Base-by-base conservation (phyloP, 306 rosid species). In the barrel medic (Medicago truncatula) region DNA sequence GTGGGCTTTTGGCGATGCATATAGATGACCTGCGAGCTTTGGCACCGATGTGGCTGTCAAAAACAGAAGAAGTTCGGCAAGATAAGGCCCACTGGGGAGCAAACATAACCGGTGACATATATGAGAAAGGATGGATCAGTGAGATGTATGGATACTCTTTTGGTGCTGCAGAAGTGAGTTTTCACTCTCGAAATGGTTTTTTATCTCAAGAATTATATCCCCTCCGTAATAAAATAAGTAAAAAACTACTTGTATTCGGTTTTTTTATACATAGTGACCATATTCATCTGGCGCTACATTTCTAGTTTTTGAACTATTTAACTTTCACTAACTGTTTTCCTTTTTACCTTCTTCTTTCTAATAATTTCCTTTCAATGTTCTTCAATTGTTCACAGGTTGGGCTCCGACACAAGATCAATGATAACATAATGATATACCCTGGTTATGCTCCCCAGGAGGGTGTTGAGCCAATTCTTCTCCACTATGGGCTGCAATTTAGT, bases 131-230 rank as follows among this genome's bases (percentile, higher is more conserved):
- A 67, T 93, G 98, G 98, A 93, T 93, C 73, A 91, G 97, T 85
- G 98, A 93, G 86, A 91, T 93, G 97, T 91, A 93, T 70, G 98
- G 98, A 72, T 93, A 91, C 83, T 91, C 97, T 41, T 93, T 91
- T 77, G 97, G 96, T 70, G 97, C 98, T 53, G 98, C 98, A 8
- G 98, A 93, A 85, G 98, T 93, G 83, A 84, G 95, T 66, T 73
- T 49, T 11, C 54, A 38, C 65, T 62, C 77, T 58, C 43, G 1
- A 47, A 69, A 61, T 50, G 16, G 6, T 36, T 58, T 7, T 71
- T 11, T 60, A 46, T 77, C 68, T 43, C 54, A 31, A 28, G 56
- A 66, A 40, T 31, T 39, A 47, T 23, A 31, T 13, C 11, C 15
- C 1, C 14, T 44, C 50, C 50, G 4, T 44, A 44, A 10, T 10